Evolutionary conservation across 345 rosid genomes (phyloP).

Genomic region (Salix brachista): DNA sequence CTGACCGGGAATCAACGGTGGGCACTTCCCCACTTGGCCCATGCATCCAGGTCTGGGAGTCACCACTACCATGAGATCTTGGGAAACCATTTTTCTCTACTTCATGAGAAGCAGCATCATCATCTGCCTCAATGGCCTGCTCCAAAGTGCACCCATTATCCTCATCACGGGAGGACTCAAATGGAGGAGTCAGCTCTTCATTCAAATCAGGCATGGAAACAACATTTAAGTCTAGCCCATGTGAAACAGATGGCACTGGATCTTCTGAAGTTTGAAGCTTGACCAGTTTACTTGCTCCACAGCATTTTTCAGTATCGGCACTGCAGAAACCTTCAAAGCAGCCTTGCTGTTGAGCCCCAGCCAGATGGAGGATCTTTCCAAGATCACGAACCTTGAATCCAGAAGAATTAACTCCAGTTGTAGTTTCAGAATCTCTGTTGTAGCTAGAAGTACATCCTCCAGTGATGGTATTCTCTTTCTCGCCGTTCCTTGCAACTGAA

Average conservation of each 20-base stretch:
- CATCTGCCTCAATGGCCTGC: constrained; percentile 56
- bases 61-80: constrained; percentile 62
- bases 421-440: constrained; percentile 27
- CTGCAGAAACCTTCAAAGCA: constrained; percentile 59
- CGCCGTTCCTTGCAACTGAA: constrained; percentile 18
- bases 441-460: constrained; percentile 42
- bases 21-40: constrained; percentile 48
- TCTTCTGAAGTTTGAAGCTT: constrained; percentile 35
- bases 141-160: constrained; percentile 64
- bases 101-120: constrained; percentile 71
- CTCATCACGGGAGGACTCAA: constrained; percentile 80
- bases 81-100: constrained; percentile 50
- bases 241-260: constrained; percentile 45
- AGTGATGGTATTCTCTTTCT: constrained; percentile 29
- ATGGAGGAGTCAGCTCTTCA: constrained; percentile 78
- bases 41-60: constrained; percentile 44
- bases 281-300: constrained; percentile 38
- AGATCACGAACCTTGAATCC: constrained; percentile 75
- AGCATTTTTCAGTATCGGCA: constrained; percentile 52
- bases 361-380: constrained; percentile 57
- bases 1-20: constrained; percentile 56
- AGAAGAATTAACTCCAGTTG: constrained; percentile 35
- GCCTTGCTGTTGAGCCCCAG: constrained; percentile 75
- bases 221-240: constrained; percentile 71
- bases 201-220: constrained; percentile 88